Evolutionary conservation across 805 yeast genomes (phyloP).

Genomic region (Kodamaea hsintzibuensis): DNA sequence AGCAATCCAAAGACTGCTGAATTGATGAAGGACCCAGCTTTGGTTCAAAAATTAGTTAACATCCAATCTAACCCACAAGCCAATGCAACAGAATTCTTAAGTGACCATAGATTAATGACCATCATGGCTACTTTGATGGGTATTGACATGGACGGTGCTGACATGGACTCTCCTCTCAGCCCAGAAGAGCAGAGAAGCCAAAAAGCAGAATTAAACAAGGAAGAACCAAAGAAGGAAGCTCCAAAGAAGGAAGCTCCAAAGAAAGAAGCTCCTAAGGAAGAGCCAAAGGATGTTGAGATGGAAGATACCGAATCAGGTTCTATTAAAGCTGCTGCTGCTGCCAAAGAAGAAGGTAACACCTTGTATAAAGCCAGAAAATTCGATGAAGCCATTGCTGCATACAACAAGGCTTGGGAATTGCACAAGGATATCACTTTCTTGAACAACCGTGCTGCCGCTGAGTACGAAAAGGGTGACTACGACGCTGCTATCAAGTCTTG

Average conservation of each 20-base stretch:
- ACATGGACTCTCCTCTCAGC: slow-evolving; percentile 16
- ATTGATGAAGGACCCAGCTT: slow-evolving; percentile 80
- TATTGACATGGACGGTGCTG: slow-evolving; percentile 59
- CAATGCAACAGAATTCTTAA: slow-evolving; percentile 64
- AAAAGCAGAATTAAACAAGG: neutral
- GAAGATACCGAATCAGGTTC: slow-evolving; percentile 31
- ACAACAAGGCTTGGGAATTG: slow-evolving; percentile 82
- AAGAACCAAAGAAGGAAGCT: neutral
- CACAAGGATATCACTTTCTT: slow-evolving; percentile 85
- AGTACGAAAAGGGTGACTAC: slow-evolving; percentile 90
- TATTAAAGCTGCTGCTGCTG: slow-evolving; percentile 60
- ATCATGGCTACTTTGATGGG: slow-evolving; percentile 86
- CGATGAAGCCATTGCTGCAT: slow-evolving; percentile 87
- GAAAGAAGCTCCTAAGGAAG: slow-evolving; percentile 14
- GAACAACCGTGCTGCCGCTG: slow-evolving; percentile 98
- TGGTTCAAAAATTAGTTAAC: slow-evolving; percentile 66
- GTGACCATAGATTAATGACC: slow-evolving; percentile 86
- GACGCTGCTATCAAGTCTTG: slow-evolving; percentile 84
- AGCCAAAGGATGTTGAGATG: slow-evolving; percentile 34
- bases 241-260: slow-evolving; percentile 12
- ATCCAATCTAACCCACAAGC: slow-evolving; percentile 74
- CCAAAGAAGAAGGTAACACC: slow-evolving; percentile 82
- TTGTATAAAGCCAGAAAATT: slow-evolving; percentile 85
- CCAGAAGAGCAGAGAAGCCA: slow-evolving; percentile 8
- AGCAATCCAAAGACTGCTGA: slow-evolving; percentile 86